Evolutionary conservation across 73 alveolate species (phyloP).

Genomic region (Paramecium biaurelia): DNA sequence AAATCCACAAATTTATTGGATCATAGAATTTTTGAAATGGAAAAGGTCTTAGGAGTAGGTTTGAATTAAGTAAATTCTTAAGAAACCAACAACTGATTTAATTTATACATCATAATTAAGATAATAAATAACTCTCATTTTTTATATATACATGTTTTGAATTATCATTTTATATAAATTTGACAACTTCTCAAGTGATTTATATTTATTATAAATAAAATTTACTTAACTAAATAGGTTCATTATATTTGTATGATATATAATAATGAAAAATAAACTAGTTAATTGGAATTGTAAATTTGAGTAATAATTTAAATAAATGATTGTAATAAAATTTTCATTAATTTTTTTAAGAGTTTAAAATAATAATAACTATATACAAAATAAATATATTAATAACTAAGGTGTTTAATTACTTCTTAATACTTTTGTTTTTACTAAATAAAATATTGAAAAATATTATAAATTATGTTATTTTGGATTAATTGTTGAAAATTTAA

Average conservation of each 20-base stretch:
- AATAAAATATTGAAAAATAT: too few relatives aligned
- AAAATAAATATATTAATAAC: too few relatives aligned
- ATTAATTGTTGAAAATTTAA: neutral
- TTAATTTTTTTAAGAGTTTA: neutral
- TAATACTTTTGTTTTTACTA: too few relatives aligned
- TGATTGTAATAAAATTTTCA: too few relatives aligned
- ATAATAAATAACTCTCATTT: neutral
- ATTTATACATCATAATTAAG: neutral
- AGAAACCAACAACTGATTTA: neutral
- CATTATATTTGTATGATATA: neutral
- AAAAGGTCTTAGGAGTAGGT: conserved; percentile 15
- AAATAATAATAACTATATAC: too few relatives aligned
- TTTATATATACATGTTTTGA: neutral
- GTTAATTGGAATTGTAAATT: neutral
- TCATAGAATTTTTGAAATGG: neutral
- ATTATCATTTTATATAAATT: too few relatives aligned
- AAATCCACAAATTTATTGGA: neutral
- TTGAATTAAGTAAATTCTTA: neutral
- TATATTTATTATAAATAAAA: too few relatives aligned
- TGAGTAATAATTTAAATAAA: too few relatives aligned
- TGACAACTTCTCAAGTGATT: neutral
- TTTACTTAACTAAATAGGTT: too few relatives aligned
- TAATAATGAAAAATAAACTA: too few relatives aligned
- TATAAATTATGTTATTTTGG: neutral
- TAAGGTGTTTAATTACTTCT: too few relatives aligned